Evolutionary conservation across 257 asterid species (phyloP).

Genomic region (Dorcoceras hygrometricum): DNA sequence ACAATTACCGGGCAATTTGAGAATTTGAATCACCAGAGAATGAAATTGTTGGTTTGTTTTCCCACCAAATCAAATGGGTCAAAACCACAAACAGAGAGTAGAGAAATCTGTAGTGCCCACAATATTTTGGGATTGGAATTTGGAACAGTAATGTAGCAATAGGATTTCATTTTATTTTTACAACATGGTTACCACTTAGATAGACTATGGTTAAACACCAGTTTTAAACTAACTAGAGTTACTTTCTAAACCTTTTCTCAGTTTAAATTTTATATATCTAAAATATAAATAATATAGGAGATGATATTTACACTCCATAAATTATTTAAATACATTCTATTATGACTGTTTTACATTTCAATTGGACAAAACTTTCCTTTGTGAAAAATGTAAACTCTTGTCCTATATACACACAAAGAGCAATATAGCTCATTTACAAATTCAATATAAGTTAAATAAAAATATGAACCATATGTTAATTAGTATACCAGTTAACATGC

Average conservation of each 20-base stretch:
- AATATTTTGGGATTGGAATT: constrained; percentile 24
- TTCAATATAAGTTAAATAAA: no score
- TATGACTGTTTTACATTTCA: no score
- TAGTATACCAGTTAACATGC: no score
- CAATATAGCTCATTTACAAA: no score
- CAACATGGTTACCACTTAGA: constrained; percentile 29
- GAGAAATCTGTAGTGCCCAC: constrained; percentile 34
- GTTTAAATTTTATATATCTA: no score
- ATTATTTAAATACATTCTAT: no score
- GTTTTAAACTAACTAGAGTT: constrained; percentile 27
- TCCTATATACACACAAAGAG: no score
- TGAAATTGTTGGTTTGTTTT: constrained; percentile 28
- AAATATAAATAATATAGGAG: no score
- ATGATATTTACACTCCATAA: no score
- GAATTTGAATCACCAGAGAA: constrained; percentile 31
- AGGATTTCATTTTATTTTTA: constrained; percentile 26
- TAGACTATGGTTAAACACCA: constrained; percentile 25
- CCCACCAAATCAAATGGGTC: constrained; percentile 44
- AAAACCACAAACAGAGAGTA: constrained; percentile 34
- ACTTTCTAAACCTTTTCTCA: constrained; percentile 12
- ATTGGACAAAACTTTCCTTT: no score
- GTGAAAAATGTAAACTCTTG: no score
- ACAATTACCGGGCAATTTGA: constrained; percentile 28
- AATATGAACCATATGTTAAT: no score
- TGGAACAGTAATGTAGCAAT: constrained; percentile 19